Conservation (phyloP, 345 rosid species). For the Citrus glauca region DNA sequence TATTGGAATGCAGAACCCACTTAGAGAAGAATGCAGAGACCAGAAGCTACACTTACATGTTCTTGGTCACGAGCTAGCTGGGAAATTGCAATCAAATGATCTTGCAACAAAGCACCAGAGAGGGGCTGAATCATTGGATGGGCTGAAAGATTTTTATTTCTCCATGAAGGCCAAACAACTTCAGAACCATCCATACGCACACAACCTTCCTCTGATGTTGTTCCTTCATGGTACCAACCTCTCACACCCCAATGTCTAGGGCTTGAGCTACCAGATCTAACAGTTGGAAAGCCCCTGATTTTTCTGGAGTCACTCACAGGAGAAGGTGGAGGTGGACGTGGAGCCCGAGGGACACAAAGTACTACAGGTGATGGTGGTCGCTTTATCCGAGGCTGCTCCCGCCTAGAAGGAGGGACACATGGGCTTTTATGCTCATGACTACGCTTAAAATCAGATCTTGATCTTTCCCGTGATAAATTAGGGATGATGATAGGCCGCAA, state of each 20-base stretch:
- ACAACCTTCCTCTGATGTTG: conserved; percentile 67
- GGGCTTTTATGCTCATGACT: conserved; percentile 73
- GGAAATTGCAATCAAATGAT: conserved; percentile 81
- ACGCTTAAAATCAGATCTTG: conserved; percentile 68
- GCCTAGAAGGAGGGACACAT: conserved; percentile 64
- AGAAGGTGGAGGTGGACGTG: conserved; percentile 92
- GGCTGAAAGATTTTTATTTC: conserved; percentile 72
- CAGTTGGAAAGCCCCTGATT: conserved; percentile 86
- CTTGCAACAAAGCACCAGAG: conserved; percentile 78
- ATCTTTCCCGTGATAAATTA: conserved; percentile 57
- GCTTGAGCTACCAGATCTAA: conserved; percentile 99
- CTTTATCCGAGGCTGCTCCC: conserved; percentile 83
- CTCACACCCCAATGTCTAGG: conserved; percentile 97
- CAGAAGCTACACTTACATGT: conserved; percentile 54
- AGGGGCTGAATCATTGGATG: conserved; percentile 83
- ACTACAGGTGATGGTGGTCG: conserved; percentile 98
- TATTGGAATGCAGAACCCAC: conserved; percentile 16
- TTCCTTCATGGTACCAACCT: conserved; percentile 78
- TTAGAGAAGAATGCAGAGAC: conserved; percentile 8
- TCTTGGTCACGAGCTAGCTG: conserved; percentile 94
- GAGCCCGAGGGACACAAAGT: conserved; percentile 94
- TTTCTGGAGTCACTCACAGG: conserved; percentile 86
- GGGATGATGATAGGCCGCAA: conserved; percentile 93
- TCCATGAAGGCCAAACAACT: conserved; percentile 96
- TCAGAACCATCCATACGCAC: conserved; percentile 71